Conservation (phyloP, 805 yeast genomes). For the Yarrowia bubula region DNA sequence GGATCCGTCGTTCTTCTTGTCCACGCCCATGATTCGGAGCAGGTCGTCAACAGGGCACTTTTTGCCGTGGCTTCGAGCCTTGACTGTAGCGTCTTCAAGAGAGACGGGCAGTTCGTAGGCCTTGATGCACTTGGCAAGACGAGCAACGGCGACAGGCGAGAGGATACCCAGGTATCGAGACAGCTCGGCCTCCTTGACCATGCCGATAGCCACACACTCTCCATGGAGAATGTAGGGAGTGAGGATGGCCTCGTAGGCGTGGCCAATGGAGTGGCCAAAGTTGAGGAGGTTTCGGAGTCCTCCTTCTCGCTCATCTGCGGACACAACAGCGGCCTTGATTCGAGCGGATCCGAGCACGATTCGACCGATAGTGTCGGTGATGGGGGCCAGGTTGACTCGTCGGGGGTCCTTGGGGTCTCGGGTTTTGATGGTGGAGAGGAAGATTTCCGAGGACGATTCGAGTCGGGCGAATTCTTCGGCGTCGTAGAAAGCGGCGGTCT, state of each 20-base stretch:
- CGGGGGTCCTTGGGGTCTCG: constrained; percentile 42
- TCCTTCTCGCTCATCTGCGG: constrained; percentile 92
- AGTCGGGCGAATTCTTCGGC: constrained; percentile 81
- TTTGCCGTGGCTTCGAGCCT: constrained; percentile 65
- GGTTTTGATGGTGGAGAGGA: constrained; percentile 62
- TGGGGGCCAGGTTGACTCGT: constrained; percentile 63
- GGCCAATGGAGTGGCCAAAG: constrained; percentile 97
- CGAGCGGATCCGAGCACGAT: constrained; percentile 81
- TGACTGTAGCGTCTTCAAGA: constrained; percentile 67
- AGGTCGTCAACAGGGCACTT: constrained; percentile 73
- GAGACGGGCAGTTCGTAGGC: constrained; percentile 86
- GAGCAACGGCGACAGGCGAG: constrained; percentile 90
- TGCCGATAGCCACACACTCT: constrained; percentile 98
- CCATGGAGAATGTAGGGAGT: constrained; percentile 97
- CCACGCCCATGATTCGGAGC: constrained; percentile 85
- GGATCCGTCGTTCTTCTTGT: constrained; percentile 93
- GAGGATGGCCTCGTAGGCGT: constrained; percentile 95
- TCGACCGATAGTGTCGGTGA: constrained; percentile 70
- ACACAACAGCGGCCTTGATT: constrained; percentile 92
- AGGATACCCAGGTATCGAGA: constrained; percentile 87
- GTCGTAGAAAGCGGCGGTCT: constrained; percentile 96
- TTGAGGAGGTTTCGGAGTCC: constrained; percentile 88
- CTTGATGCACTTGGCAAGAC: constrained; percentile 75
- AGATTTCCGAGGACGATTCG: constrained; percentile 68
- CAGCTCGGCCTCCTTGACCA: constrained; percentile 90